A percentile compares a stretch with the other conserved stretches of the same genome.
These are phyloP conservation scores for Colletotrichum paranaense DNA, from an alignment of 2,329 filamentous ascomycete species.

Conservation along the genomic window DNA sequence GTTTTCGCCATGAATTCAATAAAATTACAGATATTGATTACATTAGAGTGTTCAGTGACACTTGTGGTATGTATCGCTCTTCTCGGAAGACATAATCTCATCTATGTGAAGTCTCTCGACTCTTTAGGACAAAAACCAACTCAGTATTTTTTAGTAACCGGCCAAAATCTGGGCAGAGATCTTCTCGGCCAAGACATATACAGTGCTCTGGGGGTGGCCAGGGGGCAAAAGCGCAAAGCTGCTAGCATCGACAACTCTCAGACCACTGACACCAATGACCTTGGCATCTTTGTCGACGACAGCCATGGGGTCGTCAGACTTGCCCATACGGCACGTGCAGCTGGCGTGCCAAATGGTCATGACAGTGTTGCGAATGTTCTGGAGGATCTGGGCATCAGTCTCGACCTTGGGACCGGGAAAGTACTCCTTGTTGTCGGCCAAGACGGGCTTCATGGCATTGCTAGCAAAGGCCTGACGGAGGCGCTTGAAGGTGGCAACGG, in stretches of 20 bases:
- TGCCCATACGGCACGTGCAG: constrained; percentile 66
- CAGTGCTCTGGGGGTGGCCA: constrained; percentile 40
- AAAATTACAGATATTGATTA: not conserved
- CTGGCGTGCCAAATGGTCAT: constrained; percentile 65
- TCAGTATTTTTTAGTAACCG: constrained; percentile 48
- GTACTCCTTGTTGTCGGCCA: constrained; percentile 47
- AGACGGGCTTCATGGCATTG: constrained; percentile 42
- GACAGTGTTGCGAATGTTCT: constrained; percentile 43
- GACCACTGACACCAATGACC: constrained; percentile 43
- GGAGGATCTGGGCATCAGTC: constrained; percentile 55
- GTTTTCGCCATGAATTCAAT: not conserved
- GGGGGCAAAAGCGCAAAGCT: constrained; percentile 42
- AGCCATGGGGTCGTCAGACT: constrained; percentile 41
- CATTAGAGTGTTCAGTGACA: not conserved
- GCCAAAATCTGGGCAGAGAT: constrained; percentile 41
- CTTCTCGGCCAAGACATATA: constrained; percentile 41
- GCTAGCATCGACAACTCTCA: constrained; percentile 47
- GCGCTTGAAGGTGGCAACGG: constrained; percentile 55
- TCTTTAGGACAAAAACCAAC: not conserved
- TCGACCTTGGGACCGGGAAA: constrained; percentile 50
- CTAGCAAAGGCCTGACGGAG: constrained; percentile 49
- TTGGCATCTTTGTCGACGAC: constrained; percentile 45
- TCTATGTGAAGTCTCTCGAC: not conserved
- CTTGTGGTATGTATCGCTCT: not conserved
- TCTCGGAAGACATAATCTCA: not conserved